Evolutionary conservation across 169 alveolate species (phyloP), one percentile per base, ranked within the genome.

Genomic region (Babesia caballi): DNA sequence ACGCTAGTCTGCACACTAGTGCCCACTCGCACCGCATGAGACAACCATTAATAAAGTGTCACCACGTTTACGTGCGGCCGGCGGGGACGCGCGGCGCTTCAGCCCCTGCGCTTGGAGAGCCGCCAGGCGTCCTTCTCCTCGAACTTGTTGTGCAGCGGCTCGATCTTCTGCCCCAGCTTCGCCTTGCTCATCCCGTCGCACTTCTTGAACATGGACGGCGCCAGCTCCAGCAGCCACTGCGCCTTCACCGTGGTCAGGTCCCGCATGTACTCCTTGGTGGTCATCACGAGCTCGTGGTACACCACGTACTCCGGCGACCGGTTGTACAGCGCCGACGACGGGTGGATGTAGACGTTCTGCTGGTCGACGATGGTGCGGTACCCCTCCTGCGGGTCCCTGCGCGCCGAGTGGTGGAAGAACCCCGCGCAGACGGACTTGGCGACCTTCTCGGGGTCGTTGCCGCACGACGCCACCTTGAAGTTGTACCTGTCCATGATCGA

Each of bases 41-140:
- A 42, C n/a, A 33, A 19, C 9, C 32, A 14, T 25, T 53, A 53
- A 49, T 12, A 14, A 19, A 17, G n/a, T 17, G 27, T 17, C 57
- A 40, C 19, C 15, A 11, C 49, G 11, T 40, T 40, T 40, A 40
- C 49, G 15, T 40, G 49, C 11, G 15, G 11, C 49, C 11, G 11
- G 11, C 11, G 49, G 49, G 11, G 19, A 40, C 15, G 49, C 1
- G 44, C 14, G 44, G 44, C 7, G 44, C 14, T 3, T 58, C 28
- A 71, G 28, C 98, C 98, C 83, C 92, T 93, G 71, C 99, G 91
- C 82, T 94, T 90, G 42, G 98, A 91, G 19, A 97, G 88, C 66
- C 99, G 89, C 99, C 99, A 97, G 6, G 98, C 97, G 66, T 97
- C 95, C 30, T 98, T 96, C 60, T 97, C 99, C 83, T 97, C 99